Evolutionary conservation across 2,329 filamentous ascomycete species (phyloP).

Genomic region (Colletotrichum liriopes): DNA sequence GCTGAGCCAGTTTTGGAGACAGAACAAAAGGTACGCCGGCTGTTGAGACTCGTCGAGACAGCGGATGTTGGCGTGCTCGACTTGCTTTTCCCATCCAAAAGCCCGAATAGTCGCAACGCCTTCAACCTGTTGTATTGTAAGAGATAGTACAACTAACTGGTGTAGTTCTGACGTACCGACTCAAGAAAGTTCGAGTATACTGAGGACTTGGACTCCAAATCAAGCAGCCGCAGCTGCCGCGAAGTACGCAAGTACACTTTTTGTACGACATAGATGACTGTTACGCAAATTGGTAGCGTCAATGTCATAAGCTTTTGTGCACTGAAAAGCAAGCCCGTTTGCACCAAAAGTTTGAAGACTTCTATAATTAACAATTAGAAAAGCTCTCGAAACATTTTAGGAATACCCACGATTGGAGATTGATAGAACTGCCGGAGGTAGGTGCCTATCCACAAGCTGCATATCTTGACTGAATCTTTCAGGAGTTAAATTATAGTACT

Average conservation of each 20-base stretch:
- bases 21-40: slow-evolving; percentile 71
- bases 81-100: slow-evolving; percentile 66
- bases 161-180: slow-evolving; percentile 45
- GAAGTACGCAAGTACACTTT: slow-evolving; percentile 60
- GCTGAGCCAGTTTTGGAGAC: slow-evolving; percentile 71
- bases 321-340: neutral
- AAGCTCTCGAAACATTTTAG: too few species aligned
- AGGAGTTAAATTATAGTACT: neutral
- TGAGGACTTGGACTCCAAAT: slow-evolving; percentile 59
- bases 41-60: slow-evolving; percentile 69
- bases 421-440: slow-evolving; percentile 24
- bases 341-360: slow-evolving; percentile 30
- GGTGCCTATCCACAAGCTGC: slow-evolving; percentile 45
- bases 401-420: slow-evolving; percentile 6
- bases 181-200: slow-evolving; percentile 61
- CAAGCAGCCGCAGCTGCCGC: slow-evolving; percentile 58
- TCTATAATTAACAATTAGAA: slow-evolving; percentile 1
- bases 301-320: slow-evolving; percentile 46
- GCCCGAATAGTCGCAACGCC: slow-evolving; percentile 68
- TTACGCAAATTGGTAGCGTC: slow-evolving; percentile 46
- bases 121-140: slow-evolving; percentile 47
- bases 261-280: slow-evolving; percentile 51
- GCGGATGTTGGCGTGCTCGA: slow-evolving; percentile 60
- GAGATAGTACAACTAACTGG: neutral
- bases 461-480: slow-evolving; percentile 49